Evolutionary conservation across 257 asterid genomes (phyloP), one percentile per base, ranked within the genome.

Genomic region (Anisodus acutangulus): DNA sequence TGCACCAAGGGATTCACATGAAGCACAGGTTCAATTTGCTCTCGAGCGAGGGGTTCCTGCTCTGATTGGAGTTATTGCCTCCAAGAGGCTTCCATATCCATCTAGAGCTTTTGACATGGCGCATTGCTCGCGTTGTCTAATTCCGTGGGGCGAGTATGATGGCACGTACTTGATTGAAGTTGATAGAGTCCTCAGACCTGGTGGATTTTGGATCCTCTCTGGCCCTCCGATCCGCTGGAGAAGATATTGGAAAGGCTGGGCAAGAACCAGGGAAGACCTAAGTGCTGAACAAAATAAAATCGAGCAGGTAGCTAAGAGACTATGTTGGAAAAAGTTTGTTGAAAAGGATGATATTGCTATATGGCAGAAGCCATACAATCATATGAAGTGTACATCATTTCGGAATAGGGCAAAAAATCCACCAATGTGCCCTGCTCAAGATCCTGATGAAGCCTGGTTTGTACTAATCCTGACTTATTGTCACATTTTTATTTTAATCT

Each of bases 21-120:
- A 93, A 86, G 98, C 98, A 5, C 98, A 95, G 54, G 98, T 95
- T 17, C 98, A 95, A 76, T 95, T 95, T 43, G 98, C 98, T 41
- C 63, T 95, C 82, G 98, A 95, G 74, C 87, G 98, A 6, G 98
- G 98, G 3, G 98, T 95, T 54, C 98, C 98, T 4, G 98, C 98
- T 37, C 74, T 95, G 71, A 95, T 95, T n/a, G 98, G 98, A 63
- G 95, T 95, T 17, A 89, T 95, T 79, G 98, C 98, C 66, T 93
- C 98, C 71, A 95, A 93, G 89, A 93, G 98, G 87, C 97, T 95
- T 68, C 98, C 98, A 16, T 95, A 93, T 83, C 98, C 98, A 0
- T 95, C 98, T 4, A 80, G 96, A 81, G 98, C 98, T 82, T 94
- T 94, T 87, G 98, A 94, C 85, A 91, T 95, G 97, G 98, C 97